phyloP scores from a whole-genome alignment of 2,329 filamentous ascomycete species.

The Claviceps lovelessii region DNA sequence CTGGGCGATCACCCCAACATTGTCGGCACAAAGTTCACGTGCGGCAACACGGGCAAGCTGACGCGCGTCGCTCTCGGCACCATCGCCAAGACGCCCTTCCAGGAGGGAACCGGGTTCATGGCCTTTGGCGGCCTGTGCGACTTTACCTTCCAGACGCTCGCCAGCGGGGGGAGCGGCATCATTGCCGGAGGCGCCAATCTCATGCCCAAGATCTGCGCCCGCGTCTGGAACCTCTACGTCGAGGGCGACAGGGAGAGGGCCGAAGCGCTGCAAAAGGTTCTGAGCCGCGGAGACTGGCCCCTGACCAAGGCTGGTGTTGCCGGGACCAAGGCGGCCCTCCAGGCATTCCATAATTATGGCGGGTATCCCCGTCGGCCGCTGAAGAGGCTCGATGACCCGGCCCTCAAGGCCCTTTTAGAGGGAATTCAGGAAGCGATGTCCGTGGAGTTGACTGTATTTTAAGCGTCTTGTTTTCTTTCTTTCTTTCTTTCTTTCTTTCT shows the following conservation, averaged over 20 bases:
- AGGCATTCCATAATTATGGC: constrained; percentile 71
- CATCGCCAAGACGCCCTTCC: constrained; percentile 51
- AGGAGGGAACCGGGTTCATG: constrained; percentile 55
- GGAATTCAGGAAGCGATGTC: constrained; percentile 51
- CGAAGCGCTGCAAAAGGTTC: constrained; percentile 58
- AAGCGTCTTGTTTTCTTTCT: no score
- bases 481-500: no score
- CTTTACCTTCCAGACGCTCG: constrained; percentile 70
- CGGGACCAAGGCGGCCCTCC: constrained; percentile 72
- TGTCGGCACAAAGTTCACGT: constrained; percentile 81
- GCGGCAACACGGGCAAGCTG: constrained; percentile 78
- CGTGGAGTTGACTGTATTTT: constrained; percentile 29
- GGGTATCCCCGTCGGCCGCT: constrained; percentile 61
- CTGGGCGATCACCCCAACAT: constrained; percentile 73
- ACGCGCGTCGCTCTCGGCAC: constrained; percentile 64
- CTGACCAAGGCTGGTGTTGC: constrained; percentile 71
- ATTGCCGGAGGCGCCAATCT: constrained; percentile 79
- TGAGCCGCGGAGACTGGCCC: constrained; percentile 69
- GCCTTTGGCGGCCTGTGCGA: constrained; percentile 80
- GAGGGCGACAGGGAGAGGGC: constrained; percentile 64
- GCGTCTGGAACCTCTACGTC: constrained; percentile 62
- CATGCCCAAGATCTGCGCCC: constrained; percentile 67
- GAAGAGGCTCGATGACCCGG: constrained; percentile 47
- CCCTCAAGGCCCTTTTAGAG: constrained; percentile 36
- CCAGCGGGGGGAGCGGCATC: constrained; percentile 67